phyloP scores from a whole-genome alignment of 1,139 yeast species.

The Arxiozyma slooffiae region DNA sequence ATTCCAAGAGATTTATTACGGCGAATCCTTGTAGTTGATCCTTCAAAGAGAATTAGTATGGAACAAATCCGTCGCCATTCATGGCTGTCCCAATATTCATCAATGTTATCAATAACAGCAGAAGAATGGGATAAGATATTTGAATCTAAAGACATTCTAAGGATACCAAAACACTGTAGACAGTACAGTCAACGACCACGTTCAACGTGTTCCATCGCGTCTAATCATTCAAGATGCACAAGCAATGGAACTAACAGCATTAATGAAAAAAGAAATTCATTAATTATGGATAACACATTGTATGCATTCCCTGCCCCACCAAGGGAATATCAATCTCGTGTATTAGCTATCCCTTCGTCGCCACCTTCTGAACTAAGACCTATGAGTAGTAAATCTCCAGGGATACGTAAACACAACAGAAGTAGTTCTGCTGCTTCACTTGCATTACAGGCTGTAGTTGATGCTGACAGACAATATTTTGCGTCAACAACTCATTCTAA shows the following conservation, averaged over 20 bases:
- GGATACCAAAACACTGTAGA: constrained; percentile 28
- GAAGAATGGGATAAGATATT: constrained; percentile 72
- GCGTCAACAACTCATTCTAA: neutral
- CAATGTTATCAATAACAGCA: constrained; percentile 75
- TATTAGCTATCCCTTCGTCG: constrained; percentile 23
- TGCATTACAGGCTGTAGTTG: constrained; percentile 61
- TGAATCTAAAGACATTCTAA: constrained; percentile 36
- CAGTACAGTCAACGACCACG: constrained; percentile 21
- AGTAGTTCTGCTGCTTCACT: constrained; percentile 43
- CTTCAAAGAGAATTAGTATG: constrained; percentile 61
- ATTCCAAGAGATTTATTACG: constrained; percentile 85
- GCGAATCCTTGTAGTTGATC: constrained; percentile 61
- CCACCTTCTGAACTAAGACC: constrained; percentile 15
- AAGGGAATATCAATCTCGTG: constrained; percentile 29
- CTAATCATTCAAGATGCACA: constrained; percentile 20
- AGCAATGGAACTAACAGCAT: constrained; percentile 6
- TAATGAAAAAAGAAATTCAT: constrained; percentile 26
- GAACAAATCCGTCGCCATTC: constrained; percentile 69
- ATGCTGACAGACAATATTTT: constrained; percentile 34
- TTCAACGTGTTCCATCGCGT: constrained; percentile 29
- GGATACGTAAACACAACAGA: constrained; percentile 21
- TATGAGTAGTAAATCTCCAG: constrained; percentile 11
- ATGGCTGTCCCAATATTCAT: constrained; percentile 81
- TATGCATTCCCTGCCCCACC: constrained; percentile 27
- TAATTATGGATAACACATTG: constrained; percentile 27